These are phyloP conservation scores for Eimeria maxima DNA, from an alignment of 169 alveolate species.

Conservation along the genomic window DNA sequence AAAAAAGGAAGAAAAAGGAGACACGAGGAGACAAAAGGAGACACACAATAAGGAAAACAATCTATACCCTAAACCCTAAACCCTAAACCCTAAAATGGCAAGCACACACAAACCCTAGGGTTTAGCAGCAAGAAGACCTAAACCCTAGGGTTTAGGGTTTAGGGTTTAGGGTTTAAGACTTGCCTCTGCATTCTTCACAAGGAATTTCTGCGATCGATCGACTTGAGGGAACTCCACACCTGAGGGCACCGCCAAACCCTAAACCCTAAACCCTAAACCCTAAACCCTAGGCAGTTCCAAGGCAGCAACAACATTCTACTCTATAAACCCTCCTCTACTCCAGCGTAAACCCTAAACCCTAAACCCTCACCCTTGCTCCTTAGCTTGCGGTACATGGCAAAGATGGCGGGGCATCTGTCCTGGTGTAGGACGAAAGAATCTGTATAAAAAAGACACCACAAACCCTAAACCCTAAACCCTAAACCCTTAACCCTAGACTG, in stretches of 20 bases:
- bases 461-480: not conserved
- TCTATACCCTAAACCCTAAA: slow-evolving; percentile 20
- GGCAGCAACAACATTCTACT: too few relatives aligned
- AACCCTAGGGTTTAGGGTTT: not conserved
- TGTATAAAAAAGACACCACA: not conserved
- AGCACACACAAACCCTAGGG: too few relatives aligned
- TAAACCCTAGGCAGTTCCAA: not conserved
- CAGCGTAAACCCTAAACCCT: slow-evolving; percentile 2
- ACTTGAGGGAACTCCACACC: slow-evolving; percentile 52
- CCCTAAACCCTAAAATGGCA: too few relatives aligned
- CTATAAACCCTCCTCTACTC: too few relatives aligned
- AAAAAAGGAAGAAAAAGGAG: too few relatives aligned
- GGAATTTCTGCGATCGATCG: slow-evolving; percentile 31
- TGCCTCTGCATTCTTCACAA: slow-evolving; percentile 75
- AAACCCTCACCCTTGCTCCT: slow-evolving; percentile 50
- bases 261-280: slow-evolving; percentile 14
- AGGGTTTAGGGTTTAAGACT: not conserved
- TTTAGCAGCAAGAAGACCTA: too few relatives aligned
- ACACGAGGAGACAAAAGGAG: not conserved
- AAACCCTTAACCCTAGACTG: not conserved
- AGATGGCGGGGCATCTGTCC: slow-evolving; percentile 54
- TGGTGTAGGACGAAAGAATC: slow-evolving; percentile 70
- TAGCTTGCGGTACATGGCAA: slow-evolving; percentile 53
- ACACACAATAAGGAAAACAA: too few relatives aligned
- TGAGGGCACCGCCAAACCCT: not conserved